Base-by-base conservation (phyloP, 768 basidiomycete genomes). In the Chalciporus pseudorubinellus region DNA sequence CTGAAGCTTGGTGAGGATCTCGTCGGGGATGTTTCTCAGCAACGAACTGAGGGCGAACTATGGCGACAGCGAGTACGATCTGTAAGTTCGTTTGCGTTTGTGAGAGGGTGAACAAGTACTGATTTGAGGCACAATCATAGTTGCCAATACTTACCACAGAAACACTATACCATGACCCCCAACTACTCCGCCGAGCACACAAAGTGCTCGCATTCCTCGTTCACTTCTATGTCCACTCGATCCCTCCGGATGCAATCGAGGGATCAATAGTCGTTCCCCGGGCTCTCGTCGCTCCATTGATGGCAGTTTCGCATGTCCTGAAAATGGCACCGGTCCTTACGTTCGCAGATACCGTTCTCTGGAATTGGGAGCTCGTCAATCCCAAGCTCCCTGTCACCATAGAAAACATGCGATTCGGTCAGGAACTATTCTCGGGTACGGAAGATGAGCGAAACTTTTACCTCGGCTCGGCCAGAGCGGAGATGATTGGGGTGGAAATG, bases 311-410 rank as follows among this genome's bases (percentile, higher is more conserved):
- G 13, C 77, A 77, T 10, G 70, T 78, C 46, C 78, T 99, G 38
- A 84, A 83, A 46, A 85, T 95, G n/a, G 93, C 95, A 6, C 95
- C 95, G 4, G 82, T 99, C 55, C 76, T 98, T 57, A 99, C 95
- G 0, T 99, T 93, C 65, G 90, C 95, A 22, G 95, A 97, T 66
- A 93, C 91, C 16, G 95, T 99, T 13, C 78, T 98, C 1, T 99
- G 92, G 92, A 97, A 98, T 65, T 87, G 82, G 78, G 82, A 83
- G 33, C 74, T 81, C 39, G 65, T 80, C 48, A 74, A 87, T 61
- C 74, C 85, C 20, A 67, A 69, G 19, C 65, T 75, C 33, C 86
- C 89, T 39, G 70, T 83, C 24, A 81, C 87, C 41, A 64, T 77
- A 42, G 78, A 82, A 58, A 98, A 97, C 72, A 84, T 95, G 63